Evolutionary conservation across 805 yeast species (phyloP).

Genomic region (Yueomyces sp.): DNA sequence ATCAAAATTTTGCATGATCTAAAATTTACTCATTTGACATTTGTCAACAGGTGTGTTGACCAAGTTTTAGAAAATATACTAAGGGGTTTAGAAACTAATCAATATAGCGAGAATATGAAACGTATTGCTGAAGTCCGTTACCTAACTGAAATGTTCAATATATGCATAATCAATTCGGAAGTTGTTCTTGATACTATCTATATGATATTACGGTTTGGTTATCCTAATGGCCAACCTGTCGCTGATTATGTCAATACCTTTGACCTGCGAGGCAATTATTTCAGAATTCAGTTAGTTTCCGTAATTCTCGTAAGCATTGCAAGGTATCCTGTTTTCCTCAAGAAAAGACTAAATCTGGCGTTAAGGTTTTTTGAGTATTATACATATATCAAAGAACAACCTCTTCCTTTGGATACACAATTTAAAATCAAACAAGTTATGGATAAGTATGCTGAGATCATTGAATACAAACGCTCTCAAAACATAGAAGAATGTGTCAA

Average conservation of each 20-base stretch:
- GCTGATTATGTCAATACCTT: constrained; percentile 27
- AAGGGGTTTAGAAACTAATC: constrained; percentile 52
- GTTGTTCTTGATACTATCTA: constrained; percentile 40
- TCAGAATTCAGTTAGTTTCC: constrained; percentile 48
- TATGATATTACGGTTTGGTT: constrained; percentile 51
- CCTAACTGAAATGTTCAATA: constrained; percentile 43
- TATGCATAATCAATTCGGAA: constrained; percentile 31
- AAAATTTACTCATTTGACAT: constrained; percentile 24
- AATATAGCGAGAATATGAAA: constrained; percentile 42
- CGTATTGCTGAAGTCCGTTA: constrained; percentile 51
- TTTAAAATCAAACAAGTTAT: constrained; percentile 38
- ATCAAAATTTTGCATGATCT: constrained; percentile 34
- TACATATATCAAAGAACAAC: constrained; percentile 42
- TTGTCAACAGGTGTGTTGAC: constrained; percentile 43
- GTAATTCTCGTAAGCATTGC: constrained; percentile 27
- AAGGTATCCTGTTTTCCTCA: constrained; percentile 8
- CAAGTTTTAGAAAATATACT: constrained; percentile 47
- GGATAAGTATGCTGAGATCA: constrained; percentile 7
- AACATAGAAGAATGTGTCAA: constrained; percentile 24
- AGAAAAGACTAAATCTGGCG: constrained; percentile 26
- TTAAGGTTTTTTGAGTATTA: constrained; percentile 61
- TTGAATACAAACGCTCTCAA: constrained; percentile 24
- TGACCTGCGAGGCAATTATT: constrained; percentile 61
- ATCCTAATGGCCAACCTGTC: constrained; percentile 44
- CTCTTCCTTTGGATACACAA: constrained; percentile 50